Evolutionary conservation across 2,329 filamentous ascomycete genomes (phyloP).

Genomic region (Zopfia rhizophila): DNA sequence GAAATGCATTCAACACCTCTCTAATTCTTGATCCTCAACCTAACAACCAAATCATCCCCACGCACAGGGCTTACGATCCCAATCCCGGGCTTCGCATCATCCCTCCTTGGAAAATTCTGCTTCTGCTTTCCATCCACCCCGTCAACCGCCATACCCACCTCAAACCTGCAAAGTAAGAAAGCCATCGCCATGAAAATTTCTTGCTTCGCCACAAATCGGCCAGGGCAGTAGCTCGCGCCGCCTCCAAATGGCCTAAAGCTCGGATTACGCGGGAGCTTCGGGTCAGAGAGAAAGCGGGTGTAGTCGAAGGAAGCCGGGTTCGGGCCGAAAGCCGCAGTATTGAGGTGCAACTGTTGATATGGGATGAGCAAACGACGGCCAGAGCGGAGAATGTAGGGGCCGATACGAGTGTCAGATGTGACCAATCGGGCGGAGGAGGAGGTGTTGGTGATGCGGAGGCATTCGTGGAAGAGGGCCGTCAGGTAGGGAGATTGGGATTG

Average conservation of each 20-base stretch:
- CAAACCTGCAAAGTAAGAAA: conserved; percentile 2
- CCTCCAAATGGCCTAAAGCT: conserved; percentile 10
- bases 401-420: conserved; percentile 1
- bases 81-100: conserved; percentile 8
- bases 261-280: neutral
- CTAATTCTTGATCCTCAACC: too few relatives aligned
- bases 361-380: conserved; percentile 1
- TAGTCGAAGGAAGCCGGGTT: neutral
- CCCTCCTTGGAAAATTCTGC: conserved; percentile 2
- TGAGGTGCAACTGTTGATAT: neutral
- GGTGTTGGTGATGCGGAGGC: conserved; percentile 1
- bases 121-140: neutral
- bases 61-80: neutral
- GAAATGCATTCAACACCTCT: too few relatives aligned
- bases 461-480: neutral
- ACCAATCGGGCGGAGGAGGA: conserved; percentile 1
- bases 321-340: neutral
- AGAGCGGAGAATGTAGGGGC: neutral
- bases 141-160: neutral
- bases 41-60: conserved; percentile 4
- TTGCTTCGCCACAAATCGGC: conserved; percentile 7
- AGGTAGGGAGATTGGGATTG: neutral
- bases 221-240: conserved; percentile 7
- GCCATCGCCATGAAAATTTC: neutral
- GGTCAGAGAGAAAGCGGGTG: neutral